Evolutionary conservation across 805 yeast genomes (phyloP), one percentile per base, ranked within the genome.

Genomic region (Pichia rugopelliculosa): DNA sequence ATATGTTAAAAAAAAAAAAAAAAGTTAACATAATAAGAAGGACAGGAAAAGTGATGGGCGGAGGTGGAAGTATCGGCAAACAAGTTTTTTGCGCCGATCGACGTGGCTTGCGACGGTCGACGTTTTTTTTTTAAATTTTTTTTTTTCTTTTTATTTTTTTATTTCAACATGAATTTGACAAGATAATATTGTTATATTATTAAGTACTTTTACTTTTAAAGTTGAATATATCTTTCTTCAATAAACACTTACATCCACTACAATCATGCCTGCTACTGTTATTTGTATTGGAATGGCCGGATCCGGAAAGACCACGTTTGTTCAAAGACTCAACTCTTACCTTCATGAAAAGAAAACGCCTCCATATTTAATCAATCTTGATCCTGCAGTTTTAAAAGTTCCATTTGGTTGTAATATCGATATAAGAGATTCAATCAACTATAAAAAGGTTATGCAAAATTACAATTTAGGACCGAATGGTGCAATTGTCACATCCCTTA

Each of bases 401-500:
- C 99, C 99, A 12, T 93, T 82, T 64, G 93, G 90, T 18, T 84
- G 95, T 38, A 89, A 93, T 62, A 89, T 93, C 52, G 99, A 93
- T 67, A 93, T 93, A 53, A 74, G 99, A 59, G 99, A 93, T 66
- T 87, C 97, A 0, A 87, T 93, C 51, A 91, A 93, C 62, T 93
- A 93, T 66, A 87, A 85, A 54, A 89, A 93, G 60, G 98, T 93
- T 39, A 93, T 91, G 98, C 93, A 89, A 57, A 90, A 90, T 61
- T 87, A 91, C 62, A 84, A 87, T 49, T 67, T 93, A 49, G 99
- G 99, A 0, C 99, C 99, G 13, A 93, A 93, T 62, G 99, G 99
- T 48, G 98, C 98, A 2, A 93, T 93, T 61, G 96, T 95, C 54
- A 93, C 99, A 0, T 87, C 96, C 20, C 72, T 93, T 52, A 93